phyloP scores from a whole-genome alignment of 2,329 filamentous ascomycete genomes.

The Epichloe gansuensis region DNA sequence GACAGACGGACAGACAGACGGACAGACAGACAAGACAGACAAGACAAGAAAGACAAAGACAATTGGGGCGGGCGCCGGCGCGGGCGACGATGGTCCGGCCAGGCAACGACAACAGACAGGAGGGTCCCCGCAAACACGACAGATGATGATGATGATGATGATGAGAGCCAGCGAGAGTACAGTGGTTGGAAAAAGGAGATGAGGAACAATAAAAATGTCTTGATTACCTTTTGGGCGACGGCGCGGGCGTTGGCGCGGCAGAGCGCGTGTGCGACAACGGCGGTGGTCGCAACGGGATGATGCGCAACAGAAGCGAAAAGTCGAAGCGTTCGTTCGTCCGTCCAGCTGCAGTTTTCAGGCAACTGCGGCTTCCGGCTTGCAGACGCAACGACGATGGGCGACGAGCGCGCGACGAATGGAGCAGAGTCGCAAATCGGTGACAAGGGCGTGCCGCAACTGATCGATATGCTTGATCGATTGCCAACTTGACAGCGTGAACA shows the following conservation, averaged over 20 bases:
- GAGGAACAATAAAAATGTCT: background rate
- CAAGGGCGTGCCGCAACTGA: slow-evolving; percentile 3
- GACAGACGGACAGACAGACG: too few species aligned
- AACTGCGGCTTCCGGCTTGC: background rate
- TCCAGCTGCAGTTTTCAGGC: background rate
- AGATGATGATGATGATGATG: slow-evolving; percentile 1
- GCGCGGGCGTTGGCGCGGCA: slow-evolving; percentile 6
- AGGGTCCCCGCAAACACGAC: slow-evolving; percentile 5
- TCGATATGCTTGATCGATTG: background rate
- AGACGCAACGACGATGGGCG: slow-evolving; percentile 2
- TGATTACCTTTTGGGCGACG: slow-evolving; percentile 5
- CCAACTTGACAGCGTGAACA: background rate
- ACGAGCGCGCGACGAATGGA: slow-evolving; percentile 5
- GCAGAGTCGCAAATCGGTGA: background rate
- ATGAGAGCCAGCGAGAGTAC: background rate
- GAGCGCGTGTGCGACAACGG: slow-evolving; percentile 8
- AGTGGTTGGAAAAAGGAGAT: background rate
- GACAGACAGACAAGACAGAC: too few species aligned
- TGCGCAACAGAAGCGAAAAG: slow-evolving; percentile 5
- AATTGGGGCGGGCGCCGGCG: background rate
- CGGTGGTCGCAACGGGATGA: slow-evolving; percentile 3
- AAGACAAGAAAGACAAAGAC: too few species aligned
- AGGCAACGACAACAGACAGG: background rate
- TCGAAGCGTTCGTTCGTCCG: background rate
- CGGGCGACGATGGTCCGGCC: background rate